A percentile compares a stretch with the other conserved stretches of the same genome.
phyloP scores from a whole-genome alignment of 1,284 basidiomycete genomes.

The Trametes polyzona region DNA sequence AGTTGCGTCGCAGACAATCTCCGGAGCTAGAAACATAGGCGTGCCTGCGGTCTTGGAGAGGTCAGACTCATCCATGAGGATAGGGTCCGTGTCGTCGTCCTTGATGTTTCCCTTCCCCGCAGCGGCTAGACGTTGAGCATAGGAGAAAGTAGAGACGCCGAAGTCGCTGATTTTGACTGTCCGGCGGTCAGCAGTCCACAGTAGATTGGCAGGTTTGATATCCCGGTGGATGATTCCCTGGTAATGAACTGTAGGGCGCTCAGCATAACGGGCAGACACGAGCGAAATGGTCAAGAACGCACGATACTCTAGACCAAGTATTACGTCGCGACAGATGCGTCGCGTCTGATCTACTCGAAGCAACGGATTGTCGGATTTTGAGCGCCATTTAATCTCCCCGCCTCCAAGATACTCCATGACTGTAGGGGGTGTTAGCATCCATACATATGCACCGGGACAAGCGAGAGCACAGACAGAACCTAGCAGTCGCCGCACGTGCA shows the following conservation, averaged over 20 bases:
- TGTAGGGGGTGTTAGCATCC: conserved; percentile 36
- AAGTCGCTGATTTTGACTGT: conserved; percentile 98
- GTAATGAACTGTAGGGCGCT: conserved; percentile 73
- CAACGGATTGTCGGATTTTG: conserved; percentile 65
- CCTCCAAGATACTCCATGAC: conserved; percentile 97
- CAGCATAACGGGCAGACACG: neutral
- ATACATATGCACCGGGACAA: neutral
- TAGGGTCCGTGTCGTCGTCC: conserved; percentile 51
- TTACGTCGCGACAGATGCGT: conserved; percentile 88
- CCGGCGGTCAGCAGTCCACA: conserved; percentile 83
- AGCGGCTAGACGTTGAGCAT: conserved; percentile 73
- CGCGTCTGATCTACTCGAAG: conserved; percentile 85
- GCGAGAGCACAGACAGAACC: conserved; percentile 2
- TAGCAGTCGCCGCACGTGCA: neutral
- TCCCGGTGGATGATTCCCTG: conserved; percentile 99
- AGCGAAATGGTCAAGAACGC: conserved; percentile 38
- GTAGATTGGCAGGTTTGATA: conserved; percentile 97
- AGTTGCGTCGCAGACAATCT: conserved; percentile 75
- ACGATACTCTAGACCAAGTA: conserved; percentile 94
- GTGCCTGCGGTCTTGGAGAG: conserved; percentile 94
- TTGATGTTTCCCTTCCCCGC: conserved; percentile 45
- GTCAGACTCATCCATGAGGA: conserved; percentile 84
- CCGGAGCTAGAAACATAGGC: conserved; percentile 97
- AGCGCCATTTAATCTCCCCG: conserved; percentile 92
- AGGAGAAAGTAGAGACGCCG: conserved; percentile 95